Evolutionary conservation across 805 yeast species (phyloP).

Genomic region (Metschnikowia cubensis): DNA sequence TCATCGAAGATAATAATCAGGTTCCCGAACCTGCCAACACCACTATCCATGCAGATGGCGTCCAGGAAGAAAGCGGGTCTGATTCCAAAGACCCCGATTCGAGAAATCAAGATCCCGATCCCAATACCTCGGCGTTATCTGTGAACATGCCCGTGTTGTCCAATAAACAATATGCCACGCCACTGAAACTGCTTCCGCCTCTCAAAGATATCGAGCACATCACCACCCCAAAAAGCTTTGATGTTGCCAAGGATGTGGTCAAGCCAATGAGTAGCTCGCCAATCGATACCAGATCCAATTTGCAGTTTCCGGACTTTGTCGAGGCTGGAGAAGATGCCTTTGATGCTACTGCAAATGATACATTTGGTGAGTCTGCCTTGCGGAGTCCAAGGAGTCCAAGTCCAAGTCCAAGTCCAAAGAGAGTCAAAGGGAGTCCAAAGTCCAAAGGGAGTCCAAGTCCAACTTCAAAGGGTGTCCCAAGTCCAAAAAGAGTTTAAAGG

Average conservation of each 20-base stretch:
- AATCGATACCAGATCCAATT: conserved; percentile 12
- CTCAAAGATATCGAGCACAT: conserved; percentile 41
- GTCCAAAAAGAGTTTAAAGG: too few species aligned
- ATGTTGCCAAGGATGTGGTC: conserved; percentile 35
- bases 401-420: too few species aligned
- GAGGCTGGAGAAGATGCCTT: conserved; percentile 16
- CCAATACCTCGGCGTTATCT: conserved; percentile 13
- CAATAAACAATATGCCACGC: conserved; percentile 29
- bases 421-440: too few species aligned
- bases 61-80: conserved; percentile 6
- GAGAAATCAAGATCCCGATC: conserved; percentile 8
- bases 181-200: conserved; percentile 40
- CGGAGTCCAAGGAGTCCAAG: too few species aligned
- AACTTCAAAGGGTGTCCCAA: too few species aligned
- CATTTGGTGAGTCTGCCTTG: conserved; percentile 11
- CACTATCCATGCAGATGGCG: not conserved
- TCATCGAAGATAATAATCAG: not conserved
- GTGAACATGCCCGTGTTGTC: conserved; percentile 8
- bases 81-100: not conserved
- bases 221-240: conserved; percentile 38
- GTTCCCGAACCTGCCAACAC: not conserved
- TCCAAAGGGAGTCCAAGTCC: too few species aligned
- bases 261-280: conserved; percentile 22
- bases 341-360: conserved; percentile 16
- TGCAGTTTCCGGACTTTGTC: conserved; percentile 10